Evolutionary conservation across 2,329 filamentous ascomycete species (phyloP), one percentile per base, ranked within the genome.

Genomic region (Purpureocillium takamizusanense): DNA sequence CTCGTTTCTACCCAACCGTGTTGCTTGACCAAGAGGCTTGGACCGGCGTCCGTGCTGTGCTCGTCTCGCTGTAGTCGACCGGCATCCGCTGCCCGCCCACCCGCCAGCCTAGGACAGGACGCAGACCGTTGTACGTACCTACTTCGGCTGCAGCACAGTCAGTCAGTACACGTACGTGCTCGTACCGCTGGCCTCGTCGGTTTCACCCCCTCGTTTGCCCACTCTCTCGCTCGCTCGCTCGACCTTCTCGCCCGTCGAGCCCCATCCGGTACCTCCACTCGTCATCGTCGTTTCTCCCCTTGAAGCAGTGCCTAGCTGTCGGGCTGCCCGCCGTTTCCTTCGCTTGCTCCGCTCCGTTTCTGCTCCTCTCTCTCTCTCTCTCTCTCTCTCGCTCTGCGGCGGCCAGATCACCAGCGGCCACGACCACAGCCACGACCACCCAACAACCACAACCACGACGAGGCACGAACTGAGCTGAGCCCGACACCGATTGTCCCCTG

Each of bases 191-290:
- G 21, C 21, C 21, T 25, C n/a, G n/a, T 38, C 36, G 36, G 36
- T 38, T 42, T 38, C 36, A 32, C 36, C 40, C 32, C 15, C 36
- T 35, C 21, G 21, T 25, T 25, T 28, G 36, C 36, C 35, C 35
- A 27, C 16, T 31, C 35, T n/a, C n/a, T n/a, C n/a, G n/a, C n/a
- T 25, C 33, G 36, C 36, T 38, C 35, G 27, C 16, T 31, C 35
- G 35, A 37, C 35, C 27, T 35, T 35, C 29, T 35, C 29, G 29
- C 29, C 6, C 12, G 25, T 27, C 32, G 18, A 18, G n/a, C 28
- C 35, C 18, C 35, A 14, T 37, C 35, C 35, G 7, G 21, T 25
- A 16, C 10, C 13, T 37, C 28, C 28, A 25, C 17, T 3, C 35
- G 21, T 13, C 21, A 23, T 3, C 35, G 21, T 13, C 21, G 29